Conservation (phyloP, 2,329 filamentous ascomycete genomes). For the Fusarium hainanense region DNA sequence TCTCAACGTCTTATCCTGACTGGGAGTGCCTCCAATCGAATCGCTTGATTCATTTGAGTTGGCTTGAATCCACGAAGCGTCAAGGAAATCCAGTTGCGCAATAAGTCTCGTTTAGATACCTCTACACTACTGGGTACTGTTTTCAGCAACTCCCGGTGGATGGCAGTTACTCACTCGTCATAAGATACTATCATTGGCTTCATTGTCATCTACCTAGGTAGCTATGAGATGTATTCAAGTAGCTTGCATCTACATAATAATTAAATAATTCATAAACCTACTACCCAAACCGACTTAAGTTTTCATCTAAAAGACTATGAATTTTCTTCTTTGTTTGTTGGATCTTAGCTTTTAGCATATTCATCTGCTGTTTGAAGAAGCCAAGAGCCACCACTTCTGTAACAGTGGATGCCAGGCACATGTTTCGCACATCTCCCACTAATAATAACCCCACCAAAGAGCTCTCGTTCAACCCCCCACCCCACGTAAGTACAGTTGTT, state of each 20-base stretch:
- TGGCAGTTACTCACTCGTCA: neutral
- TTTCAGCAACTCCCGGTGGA: neutral
- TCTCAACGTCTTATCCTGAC: neutral
- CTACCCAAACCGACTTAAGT: neutral
- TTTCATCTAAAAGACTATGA: neutral
- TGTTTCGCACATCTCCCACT: conserved; percentile 16
- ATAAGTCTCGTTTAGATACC: neutral
- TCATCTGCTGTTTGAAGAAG: neutral
- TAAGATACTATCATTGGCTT: neutral
- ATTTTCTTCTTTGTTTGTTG: neutral
- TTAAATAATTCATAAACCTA: neutral
- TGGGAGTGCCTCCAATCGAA: neutral
- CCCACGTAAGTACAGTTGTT: conserved; percentile 22
- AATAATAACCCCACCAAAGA: conserved; percentile 44
- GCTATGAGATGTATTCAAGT: neutral
- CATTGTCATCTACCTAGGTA: neutral
- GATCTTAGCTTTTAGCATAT: neutral
- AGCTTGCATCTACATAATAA: neutral
- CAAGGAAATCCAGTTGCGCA: neutral
- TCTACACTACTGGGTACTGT: neutral
- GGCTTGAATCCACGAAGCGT: neutral
- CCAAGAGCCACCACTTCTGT: conserved; percentile 10
- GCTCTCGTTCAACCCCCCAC: conserved; percentile 30
- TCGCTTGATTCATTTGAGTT: neutral
- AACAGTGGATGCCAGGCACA: conserved; percentile 19